phyloP scores from a whole-genome alignment of 371 early-diverging fungal species.

The Lichtheimia hyalospora region DNA sequence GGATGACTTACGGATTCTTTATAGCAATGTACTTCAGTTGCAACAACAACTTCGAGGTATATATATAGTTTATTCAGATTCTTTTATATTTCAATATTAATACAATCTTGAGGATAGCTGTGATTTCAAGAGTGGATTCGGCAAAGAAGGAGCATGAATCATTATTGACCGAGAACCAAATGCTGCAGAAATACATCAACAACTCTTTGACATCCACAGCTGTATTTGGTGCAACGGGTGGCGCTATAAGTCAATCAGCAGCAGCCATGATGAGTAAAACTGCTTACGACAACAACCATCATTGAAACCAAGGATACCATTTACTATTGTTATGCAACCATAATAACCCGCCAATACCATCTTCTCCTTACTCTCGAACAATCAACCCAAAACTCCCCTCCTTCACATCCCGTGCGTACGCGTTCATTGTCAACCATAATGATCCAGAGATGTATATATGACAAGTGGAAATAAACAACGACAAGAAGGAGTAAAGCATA shows the following conservation, averaged over 20 bases:
- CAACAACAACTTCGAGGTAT: constrained; percentile 42
- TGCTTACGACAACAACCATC: too few species aligned
- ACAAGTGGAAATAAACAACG: too few species aligned
- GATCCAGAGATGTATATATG: too few species aligned
- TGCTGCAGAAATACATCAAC: constrained; percentile 55
- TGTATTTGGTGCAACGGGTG: constrained; percentile 57
- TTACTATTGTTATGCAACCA: too few species aligned
- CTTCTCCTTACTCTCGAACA: too few species aligned
- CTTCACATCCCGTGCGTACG: too few species aligned
- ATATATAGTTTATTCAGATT: neutral
- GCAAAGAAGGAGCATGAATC: constrained; percentile 50
- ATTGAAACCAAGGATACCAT: too few species aligned
- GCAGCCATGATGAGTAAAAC: constrained; percentile 4
- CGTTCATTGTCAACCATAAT: too few species aligned
- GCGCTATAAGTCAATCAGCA: constrained; percentile 33
- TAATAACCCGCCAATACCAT: too few species aligned
- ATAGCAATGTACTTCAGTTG: constrained; percentile 41
- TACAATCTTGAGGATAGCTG: constrained; percentile 17
- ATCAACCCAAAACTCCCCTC: too few species aligned
- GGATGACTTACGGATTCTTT: neutral
- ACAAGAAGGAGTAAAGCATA: too few species aligned
- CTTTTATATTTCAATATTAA: neutral
- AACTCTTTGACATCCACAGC: constrained; percentile 57
- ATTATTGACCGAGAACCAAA: constrained; percentile 48
- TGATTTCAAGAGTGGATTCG: constrained; percentile 44